Percentiles rank a stretch among this genome's conserved stretches.
Evolutionary conservation across 164 flowering plant species (phyloP).

Genomic region (Dillenia suffruticosa): DNA sequence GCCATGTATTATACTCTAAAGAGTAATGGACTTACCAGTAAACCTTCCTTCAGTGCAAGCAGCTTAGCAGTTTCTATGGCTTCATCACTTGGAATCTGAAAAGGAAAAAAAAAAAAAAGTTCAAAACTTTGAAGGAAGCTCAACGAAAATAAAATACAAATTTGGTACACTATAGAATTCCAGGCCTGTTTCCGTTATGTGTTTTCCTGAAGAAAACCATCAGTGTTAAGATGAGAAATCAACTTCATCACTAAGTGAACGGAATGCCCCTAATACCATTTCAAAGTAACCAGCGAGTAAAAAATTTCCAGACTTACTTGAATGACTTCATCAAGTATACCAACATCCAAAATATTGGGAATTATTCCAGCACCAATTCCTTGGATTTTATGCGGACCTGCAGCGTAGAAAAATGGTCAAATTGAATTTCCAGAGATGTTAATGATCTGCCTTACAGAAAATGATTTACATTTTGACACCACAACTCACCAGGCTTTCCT

Average conservation of each 20-base stretch:
- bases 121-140: no score
- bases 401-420: not conserved
- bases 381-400: slow-evolving; percentile 37
- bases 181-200: no score
- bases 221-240: no score
- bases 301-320: slow-evolving; percentile 34
- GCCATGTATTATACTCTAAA: no score
- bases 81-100: slow-evolving; percentile 60
- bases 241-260: no score
- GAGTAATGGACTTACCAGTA: slow-evolving; percentile 32
- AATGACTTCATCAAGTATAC: slow-evolving; percentile 50
- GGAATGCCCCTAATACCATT: no score
- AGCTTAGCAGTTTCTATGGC: slow-evolving; percentile 55
- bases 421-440: no score
- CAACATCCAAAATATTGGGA: slow-evolving; percentile 30
- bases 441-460: no score
- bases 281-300: not conserved
- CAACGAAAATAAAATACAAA: no score
- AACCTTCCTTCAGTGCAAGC: slow-evolving; percentile 53
- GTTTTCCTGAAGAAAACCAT: no score
- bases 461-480: no score
- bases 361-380: slow-evolving; percentile 43
- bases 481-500: slow-evolving; percentile 46
- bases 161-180: no score
- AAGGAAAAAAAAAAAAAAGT: not conserved